These are phyloP conservation scores for Pulveroboletus sp. DNA, from an alignment of 1,284 basidiomycete genomes.

Conservation along the genomic window DNA sequence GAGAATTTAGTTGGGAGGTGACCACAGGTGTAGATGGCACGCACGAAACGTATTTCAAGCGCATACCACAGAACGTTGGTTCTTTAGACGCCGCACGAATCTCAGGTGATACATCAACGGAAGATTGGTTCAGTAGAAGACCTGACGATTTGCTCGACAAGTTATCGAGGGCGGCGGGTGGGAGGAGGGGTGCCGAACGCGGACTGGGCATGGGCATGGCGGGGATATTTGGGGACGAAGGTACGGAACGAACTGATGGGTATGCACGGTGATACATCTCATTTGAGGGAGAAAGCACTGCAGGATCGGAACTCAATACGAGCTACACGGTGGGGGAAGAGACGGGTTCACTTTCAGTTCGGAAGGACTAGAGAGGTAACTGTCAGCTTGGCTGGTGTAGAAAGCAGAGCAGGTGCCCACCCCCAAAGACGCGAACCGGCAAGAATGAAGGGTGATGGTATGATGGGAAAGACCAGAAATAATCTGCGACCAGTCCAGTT, in stretches of 20 bases:
- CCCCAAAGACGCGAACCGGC: conserved; percentile 14
- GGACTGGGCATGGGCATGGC: conserved; percentile 27
- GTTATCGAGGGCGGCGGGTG: conserved; percentile 30
- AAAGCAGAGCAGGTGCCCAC: neutral
- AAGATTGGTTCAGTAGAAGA: conserved; percentile 32
- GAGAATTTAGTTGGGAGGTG: neutral
- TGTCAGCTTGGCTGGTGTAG: neutral
- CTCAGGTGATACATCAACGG: conserved; percentile 29
- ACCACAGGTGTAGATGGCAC: conserved; percentile 21
- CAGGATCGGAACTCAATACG: conserved; percentile 13
- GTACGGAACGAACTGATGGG: conserved; percentile 37
- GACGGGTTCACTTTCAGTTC: conserved; percentile 23
- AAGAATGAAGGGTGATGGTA: neutral
- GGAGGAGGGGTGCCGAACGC: conserved; percentile 37
- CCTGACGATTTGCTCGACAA: conserved; percentile 32
- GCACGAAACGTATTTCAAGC: conserved; percentile 62
- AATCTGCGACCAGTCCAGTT: neutral
- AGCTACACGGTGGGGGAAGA: neutral
- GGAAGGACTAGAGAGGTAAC: neutral
- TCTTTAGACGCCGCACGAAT: conserved; percentile 24
- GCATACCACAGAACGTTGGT: conserved; percentile 49
- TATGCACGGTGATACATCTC: conserved; percentile 42
- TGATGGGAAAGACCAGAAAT: conserved; percentile 7
- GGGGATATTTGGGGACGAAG: conserved; percentile 33
- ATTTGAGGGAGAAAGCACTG: conserved; percentile 34